phyloP scores from a whole-genome alignment of 148 eudicot genomes.

The Spergularia bocconei region DNA sequence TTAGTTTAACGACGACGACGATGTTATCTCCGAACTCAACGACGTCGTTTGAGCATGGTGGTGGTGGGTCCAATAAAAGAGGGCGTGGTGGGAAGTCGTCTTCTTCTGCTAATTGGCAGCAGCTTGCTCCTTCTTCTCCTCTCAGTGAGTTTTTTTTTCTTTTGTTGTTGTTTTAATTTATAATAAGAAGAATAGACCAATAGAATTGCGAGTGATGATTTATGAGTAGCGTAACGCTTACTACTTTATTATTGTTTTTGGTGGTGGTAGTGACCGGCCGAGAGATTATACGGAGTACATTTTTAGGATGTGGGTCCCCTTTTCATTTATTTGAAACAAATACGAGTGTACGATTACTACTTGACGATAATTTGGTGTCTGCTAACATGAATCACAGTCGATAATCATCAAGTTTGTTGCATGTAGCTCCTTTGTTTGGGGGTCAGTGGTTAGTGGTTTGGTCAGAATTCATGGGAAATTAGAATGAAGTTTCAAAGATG shows the following conservation, averaged over 20 bases:
- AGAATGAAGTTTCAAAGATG: neutral
- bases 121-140: slow-evolving; percentile 27
- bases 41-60: slow-evolving; percentile 7
- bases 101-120: slow-evolving; percentile 38
- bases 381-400: neutral
- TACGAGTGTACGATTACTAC: too few relatives aligned
- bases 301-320: too few relatives aligned
- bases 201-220: too few relatives aligned
- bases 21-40: neutral
- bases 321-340: too few relatives aligned
- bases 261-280: neutral
- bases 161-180: neutral
- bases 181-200: neutral
- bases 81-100: slow-evolving; percentile 49
- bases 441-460: neutral
- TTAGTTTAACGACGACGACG: slow-evolving; percentile 22
- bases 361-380: neutral
- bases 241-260: neutral
- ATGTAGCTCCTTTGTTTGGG: neutral
- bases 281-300: too few relatives aligned
- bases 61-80: slow-evolving; percentile 21
- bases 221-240: too few relatives aligned
- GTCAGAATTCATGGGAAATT: neutral
- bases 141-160: slow-evolving; percentile 33
- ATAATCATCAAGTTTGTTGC: neutral